Evolutionary conservation across 495 filamentous ascomycete species (phyloP).

Genomic region (Aspergillus campestris): DNA sequence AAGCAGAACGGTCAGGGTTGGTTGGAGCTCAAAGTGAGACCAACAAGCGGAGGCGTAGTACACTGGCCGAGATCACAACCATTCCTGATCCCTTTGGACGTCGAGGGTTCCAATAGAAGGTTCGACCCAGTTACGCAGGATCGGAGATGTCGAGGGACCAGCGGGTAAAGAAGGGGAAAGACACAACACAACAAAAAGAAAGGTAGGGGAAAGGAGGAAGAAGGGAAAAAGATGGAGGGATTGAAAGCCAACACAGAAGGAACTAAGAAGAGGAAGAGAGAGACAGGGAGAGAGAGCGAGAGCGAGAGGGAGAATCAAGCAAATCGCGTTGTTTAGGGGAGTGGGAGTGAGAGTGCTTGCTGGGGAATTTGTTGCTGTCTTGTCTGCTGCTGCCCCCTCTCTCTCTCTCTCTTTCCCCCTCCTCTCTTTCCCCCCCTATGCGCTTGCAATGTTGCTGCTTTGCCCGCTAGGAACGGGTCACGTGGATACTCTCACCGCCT

Average conservation of each 20-base stretch:
- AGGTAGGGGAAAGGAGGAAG: not conserved
- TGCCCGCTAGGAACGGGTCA: conserved; percentile 13
- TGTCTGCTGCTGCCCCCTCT: conserved; percentile 7
- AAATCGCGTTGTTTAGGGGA: conserved; percentile 12
- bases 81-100: conserved; percentile 19
- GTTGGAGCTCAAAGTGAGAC: conserved; percentile 25
- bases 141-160: too few species aligned
- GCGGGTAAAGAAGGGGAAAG: not conserved
- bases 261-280: not conserved
- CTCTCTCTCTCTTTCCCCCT: not conserved
- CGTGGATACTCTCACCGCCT: conserved; percentile 16
- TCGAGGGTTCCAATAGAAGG: conserved; percentile 1
- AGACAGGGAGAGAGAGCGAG: conserved; percentile 2
- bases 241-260: not conserved
- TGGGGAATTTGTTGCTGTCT: too few species aligned
- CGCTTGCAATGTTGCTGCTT: conserved; percentile 10
- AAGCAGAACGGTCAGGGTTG: conserved; percentile 10
- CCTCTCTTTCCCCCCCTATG: conserved; percentile 9
- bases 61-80: conserved; percentile 18
- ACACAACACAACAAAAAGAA: not conserved
- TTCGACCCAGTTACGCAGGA: not conserved
- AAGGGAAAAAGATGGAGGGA: not conserved
- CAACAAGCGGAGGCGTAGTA: conserved; percentile 23
- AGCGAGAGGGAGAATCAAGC: conserved; percentile 1
- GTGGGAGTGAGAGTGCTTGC: conserved; percentile 13